A percentile compares a stretch with the other conserved stretches of the same genome.
phyloP scores from a whole-genome alignment of 1,284 basidiomycete species.

The Tilletia setariae region DNA sequence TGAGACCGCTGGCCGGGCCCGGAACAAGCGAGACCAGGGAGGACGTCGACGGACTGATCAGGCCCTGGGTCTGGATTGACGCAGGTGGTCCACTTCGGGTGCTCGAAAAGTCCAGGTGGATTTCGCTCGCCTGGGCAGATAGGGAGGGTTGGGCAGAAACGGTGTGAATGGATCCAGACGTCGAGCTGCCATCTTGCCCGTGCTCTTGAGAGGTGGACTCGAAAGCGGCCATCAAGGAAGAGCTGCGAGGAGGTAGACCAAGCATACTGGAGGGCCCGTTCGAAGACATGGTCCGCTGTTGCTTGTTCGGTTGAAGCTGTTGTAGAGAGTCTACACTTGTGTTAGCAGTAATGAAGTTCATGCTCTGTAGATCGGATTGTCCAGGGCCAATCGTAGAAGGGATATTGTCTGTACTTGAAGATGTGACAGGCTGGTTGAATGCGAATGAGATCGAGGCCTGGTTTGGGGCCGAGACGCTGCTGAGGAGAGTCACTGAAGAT shows the following conservation, averaged over 20 bases:
- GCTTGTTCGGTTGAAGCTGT: not conserved
- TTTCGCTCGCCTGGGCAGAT: too few relatives aligned
- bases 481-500: too few relatives aligned
- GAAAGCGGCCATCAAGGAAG: constrained; percentile 5
- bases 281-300: constrained; percentile 2
- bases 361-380: too few relatives aligned
- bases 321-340: constrained; percentile 2
- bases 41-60: not conserved
- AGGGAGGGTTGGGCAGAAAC: too few relatives aligned
- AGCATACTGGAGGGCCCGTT: not conserved
- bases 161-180: not conserved
- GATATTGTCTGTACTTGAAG: too few relatives aligned
- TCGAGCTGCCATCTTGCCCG: not conserved
- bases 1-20: not conserved
- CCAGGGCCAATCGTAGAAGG: too few relatives aligned
- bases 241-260: not conserved
- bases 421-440: not conserved
- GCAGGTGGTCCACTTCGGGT: too few relatives aligned
- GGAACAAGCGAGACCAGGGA: not conserved
- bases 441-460: not conserved
- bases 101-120: too few relatives aligned
- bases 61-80: not conserved
- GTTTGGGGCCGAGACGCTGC: too few relatives aligned
- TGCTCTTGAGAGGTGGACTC: not conserved
- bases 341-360: not conserved